phyloP scores from a whole-genome alignment of 345 rosid genomes.

The Anacardium occidentale region DNA sequence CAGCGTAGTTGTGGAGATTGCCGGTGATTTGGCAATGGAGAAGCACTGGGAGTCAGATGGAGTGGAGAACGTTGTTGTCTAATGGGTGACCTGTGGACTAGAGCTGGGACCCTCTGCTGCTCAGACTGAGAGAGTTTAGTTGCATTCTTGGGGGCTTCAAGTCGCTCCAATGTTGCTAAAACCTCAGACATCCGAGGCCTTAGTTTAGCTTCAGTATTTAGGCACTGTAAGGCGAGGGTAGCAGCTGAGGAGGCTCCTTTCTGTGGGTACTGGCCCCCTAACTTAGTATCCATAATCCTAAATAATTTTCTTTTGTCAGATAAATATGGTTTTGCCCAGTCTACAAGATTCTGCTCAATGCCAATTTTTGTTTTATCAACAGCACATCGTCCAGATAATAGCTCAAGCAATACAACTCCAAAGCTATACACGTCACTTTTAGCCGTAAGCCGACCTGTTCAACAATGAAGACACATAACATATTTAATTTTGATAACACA shows the following conservation, averaged over 20 bases:
- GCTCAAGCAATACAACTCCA: constrained; percentile 89
- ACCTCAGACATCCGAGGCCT: constrained; percentile 93
- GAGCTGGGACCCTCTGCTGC: constrained; percentile 28
- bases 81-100: constrained; percentile 54
- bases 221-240: constrained; percentile 69
- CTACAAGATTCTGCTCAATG: constrained; percentile 82
- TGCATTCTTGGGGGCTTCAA: constrained; percentile 46
- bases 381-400: constrained; percentile 85
- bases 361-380: constrained; percentile 84
- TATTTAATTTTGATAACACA: constrained; percentile 2
- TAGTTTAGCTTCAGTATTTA: constrained; percentile 56
- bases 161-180: constrained; percentile 57
- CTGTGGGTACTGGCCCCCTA: constrained; percentile 96
- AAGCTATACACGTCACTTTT: constrained; percentile 97
- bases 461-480: constrained; percentile 25
- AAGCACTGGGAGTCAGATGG: constrained; percentile 51
- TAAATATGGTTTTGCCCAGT: constrained; percentile 92
- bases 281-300: constrained; percentile 88
- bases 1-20: constrained; percentile 56
- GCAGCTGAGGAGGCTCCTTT: constrained; percentile 83
- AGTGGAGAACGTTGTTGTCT: constrained; percentile 55
- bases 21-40: constrained; percentile 55
- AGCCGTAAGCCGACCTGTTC: constrained; percentile 81
- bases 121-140: constrained; percentile 34
- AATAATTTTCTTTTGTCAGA: constrained; percentile 83